A percentile compares a stretch with the other conserved stretches of the same genome.
Evolutionary conservation across 2,329 filamentous ascomycete genomes (phyloP).

Genomic region (Diaporthe vexans): DNA sequence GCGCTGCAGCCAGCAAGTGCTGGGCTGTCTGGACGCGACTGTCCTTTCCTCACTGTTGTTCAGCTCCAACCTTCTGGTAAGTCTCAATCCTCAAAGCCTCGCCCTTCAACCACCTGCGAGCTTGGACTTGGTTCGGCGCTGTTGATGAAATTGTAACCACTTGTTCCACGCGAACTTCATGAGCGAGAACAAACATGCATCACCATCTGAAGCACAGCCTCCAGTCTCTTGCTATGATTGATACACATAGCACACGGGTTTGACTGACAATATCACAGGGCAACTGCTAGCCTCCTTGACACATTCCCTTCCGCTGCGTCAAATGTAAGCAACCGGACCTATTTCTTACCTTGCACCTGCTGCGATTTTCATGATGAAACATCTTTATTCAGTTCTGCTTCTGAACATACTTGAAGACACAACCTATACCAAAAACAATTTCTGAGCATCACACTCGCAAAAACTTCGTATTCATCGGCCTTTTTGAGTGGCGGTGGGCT

Average conservation of each 20-base stretch:
- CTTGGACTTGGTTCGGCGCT: slow-evolving; percentile 47
- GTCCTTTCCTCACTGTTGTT: background rate
- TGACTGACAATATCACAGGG: slow-evolving; percentile 35
- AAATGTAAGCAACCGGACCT: slow-evolving; percentile 37
- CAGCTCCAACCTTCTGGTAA: slow-evolving; percentile 17
- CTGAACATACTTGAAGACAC: slow-evolving; percentile 77
- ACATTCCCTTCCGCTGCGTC: too few species aligned
- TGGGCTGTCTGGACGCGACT: slow-evolving; percentile 35
- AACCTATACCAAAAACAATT: slow-evolving; percentile 73
- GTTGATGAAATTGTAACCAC: slow-evolving; percentile 71
- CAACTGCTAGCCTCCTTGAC: slow-evolving; percentile 28
- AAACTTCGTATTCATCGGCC: background rate
- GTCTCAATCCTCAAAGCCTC: background rate
- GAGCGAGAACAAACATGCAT: slow-evolving; percentile 81
- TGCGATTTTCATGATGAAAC: slow-evolving; percentile 72
- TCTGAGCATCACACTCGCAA: slow-evolving; percentile 59
- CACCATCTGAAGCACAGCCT: slow-evolving; percentile 76
- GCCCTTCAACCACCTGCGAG: slow-evolving; percentile 5
- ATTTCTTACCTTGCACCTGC: slow-evolving; percentile 19
- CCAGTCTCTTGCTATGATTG: slow-evolving; percentile 41
- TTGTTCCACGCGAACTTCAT: slow-evolving; percentile 70
- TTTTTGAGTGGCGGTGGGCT: slow-evolving; percentile 9
- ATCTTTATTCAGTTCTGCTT: slow-evolving; percentile 80
- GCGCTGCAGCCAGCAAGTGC: slow-evolving; percentile 18
- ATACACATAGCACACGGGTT: slow-evolving; percentile 18